These are phyloP conservation scores for Delphinella strobiligena DNA, from an alignment of 2,329 filamentous ascomycete species.

Conservation along the genomic window DNA sequence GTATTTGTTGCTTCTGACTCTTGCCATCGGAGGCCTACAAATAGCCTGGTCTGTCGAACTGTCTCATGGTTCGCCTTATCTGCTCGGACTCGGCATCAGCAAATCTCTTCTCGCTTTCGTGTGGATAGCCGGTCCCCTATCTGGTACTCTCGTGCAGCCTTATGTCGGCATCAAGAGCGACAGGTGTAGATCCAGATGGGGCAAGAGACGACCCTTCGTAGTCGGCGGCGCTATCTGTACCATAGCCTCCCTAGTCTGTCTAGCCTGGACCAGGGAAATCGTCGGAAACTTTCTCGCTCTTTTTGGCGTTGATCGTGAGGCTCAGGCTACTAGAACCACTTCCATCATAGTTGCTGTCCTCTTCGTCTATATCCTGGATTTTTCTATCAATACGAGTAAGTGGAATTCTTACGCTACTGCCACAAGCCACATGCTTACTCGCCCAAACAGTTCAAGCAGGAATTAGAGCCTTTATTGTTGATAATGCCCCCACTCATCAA, in stretches of 20 bases:
- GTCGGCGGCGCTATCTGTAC: constrained; percentile 37
- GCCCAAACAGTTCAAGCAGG: constrained; percentile 62
- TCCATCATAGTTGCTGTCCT: constrained; percentile 71
- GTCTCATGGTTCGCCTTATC: constrained; percentile 68
- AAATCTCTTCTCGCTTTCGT: constrained; percentile 39
- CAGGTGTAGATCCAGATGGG: constrained; percentile 34
- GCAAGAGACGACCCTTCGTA: constrained; percentile 41
- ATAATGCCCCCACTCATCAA: constrained; percentile 83
- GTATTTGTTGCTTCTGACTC: constrained; percentile 76
- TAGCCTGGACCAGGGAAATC: constrained; percentile 40
- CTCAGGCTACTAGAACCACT: constrained; percentile 48
- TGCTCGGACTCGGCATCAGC: constrained; percentile 40
- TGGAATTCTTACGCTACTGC: constrained; percentile 4
- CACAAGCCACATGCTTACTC: constrained; percentile 3
- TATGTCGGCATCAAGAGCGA: constrained; percentile 43
- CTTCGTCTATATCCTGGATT: constrained; percentile 83
- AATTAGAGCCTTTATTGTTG: constrained; percentile 84
- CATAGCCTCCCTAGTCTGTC: constrained; percentile 35
- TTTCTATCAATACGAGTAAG: constrained; percentile 82
- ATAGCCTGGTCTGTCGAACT: constrained; percentile 94
- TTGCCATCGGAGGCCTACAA: constrained; percentile 79
- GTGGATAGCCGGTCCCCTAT: constrained; percentile 45
- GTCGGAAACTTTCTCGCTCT: constrained; percentile 53
- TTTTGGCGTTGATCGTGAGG: constrained; percentile 59
- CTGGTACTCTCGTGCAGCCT: constrained; percentile 41